Evolutionary conservation across 2,329 filamentous ascomycete genomes (phyloP).

Genomic region (Talaromyces amestolkiae): DNA sequence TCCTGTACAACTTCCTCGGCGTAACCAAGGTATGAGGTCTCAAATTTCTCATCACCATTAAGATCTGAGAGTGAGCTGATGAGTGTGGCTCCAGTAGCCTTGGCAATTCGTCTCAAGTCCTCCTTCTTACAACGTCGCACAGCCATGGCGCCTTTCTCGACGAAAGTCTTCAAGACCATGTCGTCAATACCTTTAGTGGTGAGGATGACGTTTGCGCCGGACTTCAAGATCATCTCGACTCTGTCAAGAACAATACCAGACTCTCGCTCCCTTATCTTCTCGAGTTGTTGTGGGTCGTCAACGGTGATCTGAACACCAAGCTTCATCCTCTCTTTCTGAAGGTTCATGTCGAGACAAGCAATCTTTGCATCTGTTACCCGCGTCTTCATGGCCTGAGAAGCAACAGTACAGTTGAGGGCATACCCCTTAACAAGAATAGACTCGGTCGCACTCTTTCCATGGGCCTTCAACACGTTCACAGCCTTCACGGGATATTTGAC

Average conservation of each 20-base stretch:
- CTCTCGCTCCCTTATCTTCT: constrained; percentile 93
- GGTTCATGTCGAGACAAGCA: constrained; percentile 93
- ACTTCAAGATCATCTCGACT: constrained; percentile 96
- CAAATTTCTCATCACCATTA: constrained; percentile 96
- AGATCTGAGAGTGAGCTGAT: constrained; percentile 92
- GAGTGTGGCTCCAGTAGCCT: constrained; percentile 89
- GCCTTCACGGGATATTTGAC: constrained; percentile 98
- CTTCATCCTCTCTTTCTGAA: constrained; percentile 99
- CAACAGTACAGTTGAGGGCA: constrained; percentile 96
- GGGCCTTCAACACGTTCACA: constrained; percentile 97
- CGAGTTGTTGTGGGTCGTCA: constrained; percentile 92
- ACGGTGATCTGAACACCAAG: constrained; percentile 97
- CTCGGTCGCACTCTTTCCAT: constrained; percentile 87
- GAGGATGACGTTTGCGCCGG: constrained; percentile 91
- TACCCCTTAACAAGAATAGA: constrained; percentile 93
- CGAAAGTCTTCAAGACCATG: constrained; percentile 86
- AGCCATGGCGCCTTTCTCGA: constrained; percentile 93
- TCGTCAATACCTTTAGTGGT: constrained; percentile 99
- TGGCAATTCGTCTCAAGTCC: constrained; percentile 91
- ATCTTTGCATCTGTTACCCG: constrained; percentile 92
- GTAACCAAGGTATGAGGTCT: constrained; percentile 80
- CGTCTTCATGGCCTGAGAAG: constrained; percentile 96
- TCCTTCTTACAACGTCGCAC: constrained; percentile 98
- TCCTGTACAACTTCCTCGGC: constrained; percentile 98
- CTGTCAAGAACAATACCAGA: constrained; percentile 89